Evolutionary conservation across 1,284 basidiomycete species (phyloP), one percentile per base, ranked within the genome.

Genomic region (Trametes sp.): DNA sequence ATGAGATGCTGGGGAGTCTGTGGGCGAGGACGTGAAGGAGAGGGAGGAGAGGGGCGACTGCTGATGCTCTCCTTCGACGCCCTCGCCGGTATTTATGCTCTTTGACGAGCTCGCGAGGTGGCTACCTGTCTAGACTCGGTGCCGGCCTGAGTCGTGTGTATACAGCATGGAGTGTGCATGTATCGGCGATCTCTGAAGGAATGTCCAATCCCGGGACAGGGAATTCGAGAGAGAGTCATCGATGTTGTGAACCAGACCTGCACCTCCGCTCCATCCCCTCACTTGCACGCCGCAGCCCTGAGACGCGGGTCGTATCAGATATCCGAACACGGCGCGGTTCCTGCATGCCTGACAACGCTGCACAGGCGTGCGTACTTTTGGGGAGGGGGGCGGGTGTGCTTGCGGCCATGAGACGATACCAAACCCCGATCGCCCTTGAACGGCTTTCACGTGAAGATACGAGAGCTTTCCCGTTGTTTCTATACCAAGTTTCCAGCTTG

Each of bases 101-200:
- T 50, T 10, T 16, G 31, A 19, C 31, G 44, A 29, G 24, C n/a
- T n/a, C n/a, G n/a, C n/a, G n/a, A n/a, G 53, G 29, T 31, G 24
- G 48, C 45, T 29, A 26, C n/a, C 26, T 26, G 33, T 24, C 31
- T 33, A 36, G 59, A 51, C 2, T n/a, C n/a, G n/a, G 8, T 16
- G 6, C 42, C 45, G n/a, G 31, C 4, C 16, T n/a, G 21, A 48
- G 29, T 48, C 44, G 35, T 29, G 51, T 49, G 28, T 14, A 44
- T 48, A 16, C 36, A 44, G 51, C 51, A 59, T 59, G 58, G 51
- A 24, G 31, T 54, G 45, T 13, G 51, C 51, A 59, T 54, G 58
- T 48, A 59, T 59, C 58, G 33, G n/a, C 44, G 23, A 59, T 59
- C 51, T n/a, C n/a, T n/a, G n/a, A n/a, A n/a, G n/a, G n/a, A n/a